Base-by-base conservation (phyloP, 805 yeast species). In the Candida cerambycidarum region DNA sequence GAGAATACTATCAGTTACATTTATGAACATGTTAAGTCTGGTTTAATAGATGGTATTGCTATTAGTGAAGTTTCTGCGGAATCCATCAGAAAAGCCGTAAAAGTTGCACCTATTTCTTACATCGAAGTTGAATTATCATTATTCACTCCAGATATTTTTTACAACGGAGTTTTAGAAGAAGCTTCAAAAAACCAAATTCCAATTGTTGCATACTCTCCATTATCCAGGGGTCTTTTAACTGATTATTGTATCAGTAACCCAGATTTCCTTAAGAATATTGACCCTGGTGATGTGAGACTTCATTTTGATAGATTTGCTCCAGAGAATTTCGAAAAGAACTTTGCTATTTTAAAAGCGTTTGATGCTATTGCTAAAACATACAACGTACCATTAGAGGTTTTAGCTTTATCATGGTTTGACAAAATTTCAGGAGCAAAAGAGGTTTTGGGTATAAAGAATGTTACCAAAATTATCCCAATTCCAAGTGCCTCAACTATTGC, bases 111-210 rank as follows among this genome's bases (percentile, higher is more conserved):
- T 31, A 72, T 88, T 43, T 70, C 79, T 2, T 79, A 79, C 51
- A 86, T 85, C 33, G 97, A 89, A 66, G 72, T 85, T 32, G 97
- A 89, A 63, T 75, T 83, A 46, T 86, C 95, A 3, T 58, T 90
- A 43, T 78, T 83, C 65, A 61, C 80, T 12, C 75, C 78, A 32
- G 86, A 84, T n/a, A 75, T 83, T 29, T 56, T 80, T 33, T 45
- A 59, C 2, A 81, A 85, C 57, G 96, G 93, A 1, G 72, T 85
- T 14, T 75, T 82, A 46, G 78, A 73, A 2, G 73, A 76, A 5
- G 78, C 83, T 48, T 73, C 76, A 15, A 79, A 82, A 48, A 62
- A 73, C 27, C 70, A 70, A 12, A 76, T 89, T 43, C 84, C 93
- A 10, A 68, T 87, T 23, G 69, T 87, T 43, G 87, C 90, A 16